phyloP scores from a whole-genome alignment of 1,284 basidiomycete species.

The Uromyces viciae-fabae region DNA sequence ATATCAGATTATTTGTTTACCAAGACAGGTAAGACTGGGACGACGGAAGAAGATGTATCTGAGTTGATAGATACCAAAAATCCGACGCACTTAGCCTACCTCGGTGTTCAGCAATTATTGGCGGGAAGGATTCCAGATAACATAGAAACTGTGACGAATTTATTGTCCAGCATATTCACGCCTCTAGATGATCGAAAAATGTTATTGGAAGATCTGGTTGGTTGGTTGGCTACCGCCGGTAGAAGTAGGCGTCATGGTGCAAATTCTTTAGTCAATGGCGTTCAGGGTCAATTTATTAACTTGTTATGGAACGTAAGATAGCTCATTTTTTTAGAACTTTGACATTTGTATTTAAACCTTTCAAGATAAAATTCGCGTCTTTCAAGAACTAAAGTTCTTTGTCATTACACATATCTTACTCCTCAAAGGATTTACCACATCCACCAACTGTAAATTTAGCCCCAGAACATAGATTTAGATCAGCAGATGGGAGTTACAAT shows the following conservation, averaged over 20 bases:
- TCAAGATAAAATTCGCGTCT: no score
- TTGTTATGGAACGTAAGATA: conserved; percentile 44
- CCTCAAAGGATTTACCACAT: conserved; percentile 31
- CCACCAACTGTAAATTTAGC: conserved; percentile 29
- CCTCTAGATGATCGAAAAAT: conserved; percentile 42
- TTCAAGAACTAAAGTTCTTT: no score
- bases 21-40: conserved; percentile 17
- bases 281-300: conserved; percentile 44
- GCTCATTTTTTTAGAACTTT: no score
- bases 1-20: conserved; percentile 35
- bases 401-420: no score
- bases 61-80: conserved; percentile 22
- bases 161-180: conserved; percentile 26
- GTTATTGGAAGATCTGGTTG: conserved; percentile 37
- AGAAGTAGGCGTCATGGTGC: conserved; percentile 15
- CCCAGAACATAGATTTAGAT: conserved; percentile 37
- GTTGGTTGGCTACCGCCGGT: conserved; percentile 30
- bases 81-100: conserved; percentile 32
- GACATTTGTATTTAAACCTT: no score
- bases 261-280: conserved; percentile 32
- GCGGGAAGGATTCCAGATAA: conserved; percentile 40
- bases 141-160: not conserved
- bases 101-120: conserved; percentile 38
- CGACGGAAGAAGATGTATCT: conserved; percentile 17
- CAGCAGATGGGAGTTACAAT: conserved; percentile 39